These are phyloP conservation scores for Penicillium macrosclerotiorum DNA, from an alignment of 495 filamentous ascomycete genomes.

Conservation along the genomic window DNA sequence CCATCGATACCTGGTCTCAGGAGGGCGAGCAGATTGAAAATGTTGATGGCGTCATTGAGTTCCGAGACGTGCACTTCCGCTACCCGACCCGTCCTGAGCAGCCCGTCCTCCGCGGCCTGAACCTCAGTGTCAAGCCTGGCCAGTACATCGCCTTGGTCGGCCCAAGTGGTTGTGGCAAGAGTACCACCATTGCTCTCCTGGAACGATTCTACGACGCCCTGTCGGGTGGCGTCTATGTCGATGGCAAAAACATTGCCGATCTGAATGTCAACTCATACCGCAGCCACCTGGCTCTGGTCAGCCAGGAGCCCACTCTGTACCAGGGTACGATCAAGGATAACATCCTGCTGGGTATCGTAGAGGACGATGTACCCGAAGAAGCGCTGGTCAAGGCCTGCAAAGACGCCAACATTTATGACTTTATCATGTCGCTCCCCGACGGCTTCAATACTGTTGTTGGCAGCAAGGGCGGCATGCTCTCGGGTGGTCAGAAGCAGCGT, in stretches of 20 bases:
- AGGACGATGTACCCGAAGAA: conserved; percentile 64
- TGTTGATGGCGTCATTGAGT: conserved; percentile 70
- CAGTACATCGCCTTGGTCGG: conserved; percentile 82
- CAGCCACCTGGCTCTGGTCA: conserved; percentile 72
- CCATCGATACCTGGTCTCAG: conserved; percentile 78
- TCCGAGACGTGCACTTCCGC: conserved; percentile 76
- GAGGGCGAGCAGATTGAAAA: conserved; percentile 60
- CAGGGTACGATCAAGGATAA: conserved; percentile 84
- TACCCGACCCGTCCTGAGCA: conserved; percentile 80
- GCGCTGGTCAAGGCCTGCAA: conserved; percentile 72
- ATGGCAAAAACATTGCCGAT: conserved; percentile 69
- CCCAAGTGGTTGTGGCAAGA: conserved; percentile 80
- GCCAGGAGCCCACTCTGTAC: conserved; percentile 84
- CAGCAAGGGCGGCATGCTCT: conserved; percentile 73
- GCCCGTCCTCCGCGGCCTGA: conserved; percentile 71
- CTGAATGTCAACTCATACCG: conserved; percentile 80
- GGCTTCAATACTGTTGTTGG: conserved; percentile 76
- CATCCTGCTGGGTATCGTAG: conserved; percentile 66
- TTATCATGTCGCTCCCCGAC: conserved; percentile 74
- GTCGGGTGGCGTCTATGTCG: conserved; percentile 67
- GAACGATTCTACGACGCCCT: conserved; percentile 85
- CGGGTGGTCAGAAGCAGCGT: conserved; percentile 82
- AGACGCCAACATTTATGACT: conserved; percentile 90
- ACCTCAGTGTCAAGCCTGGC: conserved; percentile 69
- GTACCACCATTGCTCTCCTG: conserved; percentile 73